Evolutionary conservation across 2,329 filamentous ascomycete genomes (phyloP).

Genomic region (Claviceps fusiformis): DNA sequence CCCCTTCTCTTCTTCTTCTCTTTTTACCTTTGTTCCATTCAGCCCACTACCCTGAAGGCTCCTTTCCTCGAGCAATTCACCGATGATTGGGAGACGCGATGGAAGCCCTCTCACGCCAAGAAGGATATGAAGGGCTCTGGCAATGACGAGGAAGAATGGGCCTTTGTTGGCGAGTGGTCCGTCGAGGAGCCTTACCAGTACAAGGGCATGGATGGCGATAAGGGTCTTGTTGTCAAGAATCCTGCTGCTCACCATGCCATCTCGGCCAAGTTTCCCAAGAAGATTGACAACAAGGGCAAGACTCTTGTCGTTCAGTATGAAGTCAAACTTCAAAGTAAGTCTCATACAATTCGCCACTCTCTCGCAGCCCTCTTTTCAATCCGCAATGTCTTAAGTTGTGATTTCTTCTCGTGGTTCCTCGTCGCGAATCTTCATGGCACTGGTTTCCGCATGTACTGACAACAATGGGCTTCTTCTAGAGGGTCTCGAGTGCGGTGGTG

Average conservation of each 20-base stretch:
- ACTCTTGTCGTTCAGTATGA: slow-evolving; percentile 97
- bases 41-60: slow-evolving; percentile 82
- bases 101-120: slow-evolving; percentile 93
- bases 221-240: slow-evolving; percentile 97
- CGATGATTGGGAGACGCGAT: slow-evolving; percentile 85
- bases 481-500: slow-evolving; percentile 92
- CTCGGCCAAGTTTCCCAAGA: slow-evolving; percentile 94
- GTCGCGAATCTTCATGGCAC: neutral
- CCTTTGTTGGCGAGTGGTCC: slow-evolving; percentile 52
- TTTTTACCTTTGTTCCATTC: slow-evolving; percentile 2
- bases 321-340: slow-evolving; percentile 92
- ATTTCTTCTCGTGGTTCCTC: no score
- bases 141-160: slow-evolving; percentile 37
- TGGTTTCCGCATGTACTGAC: neutral
- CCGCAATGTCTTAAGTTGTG: no score
- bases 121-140: slow-evolving; percentile 66
- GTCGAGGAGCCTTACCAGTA: slow-evolving; percentile 86
- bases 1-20: neutral
- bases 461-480: slow-evolving; percentile 35
- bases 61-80: slow-evolving; percentile 98
- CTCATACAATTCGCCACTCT: no score
- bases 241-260: slow-evolving; percentile 96
- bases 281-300: slow-evolving; percentile 95
- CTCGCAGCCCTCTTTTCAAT: no score
- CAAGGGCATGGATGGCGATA: slow-evolving; percentile 89